phyloP scores from a whole-genome alignment of 202 grass and related monocot genomes.

The Tripidium arundinaceum region DNA sequence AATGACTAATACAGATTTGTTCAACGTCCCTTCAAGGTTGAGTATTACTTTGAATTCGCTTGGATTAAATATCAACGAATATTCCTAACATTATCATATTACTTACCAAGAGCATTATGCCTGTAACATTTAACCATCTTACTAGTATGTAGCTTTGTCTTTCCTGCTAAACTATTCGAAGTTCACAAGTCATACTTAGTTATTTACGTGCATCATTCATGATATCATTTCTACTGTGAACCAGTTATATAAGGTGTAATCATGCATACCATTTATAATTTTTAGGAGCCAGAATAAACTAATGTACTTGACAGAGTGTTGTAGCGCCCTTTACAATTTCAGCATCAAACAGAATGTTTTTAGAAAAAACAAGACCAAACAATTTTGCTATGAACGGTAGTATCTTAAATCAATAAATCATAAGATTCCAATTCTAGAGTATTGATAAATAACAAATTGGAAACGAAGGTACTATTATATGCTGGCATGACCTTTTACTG shows the following conservation, averaged over 20 bases:
- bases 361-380: neutral
- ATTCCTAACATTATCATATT: neutral
- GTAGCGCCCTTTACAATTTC: neutral
- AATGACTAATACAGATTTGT: neutral
- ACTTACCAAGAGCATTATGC: neutral
- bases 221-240: neutral
- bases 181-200: neutral
- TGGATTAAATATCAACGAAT: neutral
- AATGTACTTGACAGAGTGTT: neutral
- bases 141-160: neutral
- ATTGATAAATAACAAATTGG: constrained; percentile 17
- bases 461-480: constrained; percentile 46
- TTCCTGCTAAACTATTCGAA: neutral
- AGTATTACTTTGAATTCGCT: neutral
- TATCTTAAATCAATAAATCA: neutral
- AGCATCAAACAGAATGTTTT: neutral
- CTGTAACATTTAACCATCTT: neutral
- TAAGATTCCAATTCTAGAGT: neutral
- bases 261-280: neutral
- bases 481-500: neutral
- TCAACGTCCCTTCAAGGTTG: neutral
- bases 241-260: neutral
- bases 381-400: neutral
- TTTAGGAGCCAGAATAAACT: neutral
- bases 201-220: neutral